These are phyloP conservation scores for Coniella vitis DNA, from an alignment of 2,329 filamentous ascomycete genomes.

Conservation along the genomic window DNA sequence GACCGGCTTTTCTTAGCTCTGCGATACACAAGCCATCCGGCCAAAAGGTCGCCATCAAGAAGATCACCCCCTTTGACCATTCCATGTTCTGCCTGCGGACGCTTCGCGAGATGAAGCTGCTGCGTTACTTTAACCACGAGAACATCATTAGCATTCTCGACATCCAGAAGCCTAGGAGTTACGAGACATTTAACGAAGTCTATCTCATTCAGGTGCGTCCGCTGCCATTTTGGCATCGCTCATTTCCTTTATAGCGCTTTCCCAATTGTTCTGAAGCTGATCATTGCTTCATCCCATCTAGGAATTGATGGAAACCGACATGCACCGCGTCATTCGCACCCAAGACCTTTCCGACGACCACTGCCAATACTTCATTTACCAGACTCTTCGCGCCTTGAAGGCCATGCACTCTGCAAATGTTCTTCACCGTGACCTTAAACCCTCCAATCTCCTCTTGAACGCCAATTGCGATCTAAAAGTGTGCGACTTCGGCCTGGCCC, in stretches of 20 bases:
- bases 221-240: background rate
- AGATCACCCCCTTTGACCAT: conserved; percentile 98
- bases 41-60: conserved; percentile 99
- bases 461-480: conserved; percentile 99
- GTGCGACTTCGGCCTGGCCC: conserved; percentile 93
- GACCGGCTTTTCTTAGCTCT: conserved; percentile 51
- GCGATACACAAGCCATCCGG: conserved; percentile 96
- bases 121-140: conserved; percentile 99
- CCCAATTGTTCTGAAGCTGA: background rate
- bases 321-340: conserved; percentile 97
- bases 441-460: conserved; percentile 92
- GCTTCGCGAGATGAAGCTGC: conserved; percentile 96
- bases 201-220: conserved; percentile 86
- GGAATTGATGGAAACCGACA: conserved; percentile 99
- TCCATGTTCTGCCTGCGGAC: conserved; percentile 98
- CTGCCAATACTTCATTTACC: conserved; percentile 99
- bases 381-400: conserved; percentile 93
- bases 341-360: conserved; percentile 98
- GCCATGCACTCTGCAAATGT: conserved; percentile 99
- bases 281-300: conserved; percentile 28
- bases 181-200: conserved; percentile 93
- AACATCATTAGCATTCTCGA: conserved; percentile 99
- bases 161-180: conserved; percentile 95
- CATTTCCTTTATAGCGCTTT: background rate
- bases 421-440: conserved; percentile 93